Evolutionary conservation across 768 basidiomycete genomes (phyloP).

Genomic region (Lactarius indigo): DNA sequence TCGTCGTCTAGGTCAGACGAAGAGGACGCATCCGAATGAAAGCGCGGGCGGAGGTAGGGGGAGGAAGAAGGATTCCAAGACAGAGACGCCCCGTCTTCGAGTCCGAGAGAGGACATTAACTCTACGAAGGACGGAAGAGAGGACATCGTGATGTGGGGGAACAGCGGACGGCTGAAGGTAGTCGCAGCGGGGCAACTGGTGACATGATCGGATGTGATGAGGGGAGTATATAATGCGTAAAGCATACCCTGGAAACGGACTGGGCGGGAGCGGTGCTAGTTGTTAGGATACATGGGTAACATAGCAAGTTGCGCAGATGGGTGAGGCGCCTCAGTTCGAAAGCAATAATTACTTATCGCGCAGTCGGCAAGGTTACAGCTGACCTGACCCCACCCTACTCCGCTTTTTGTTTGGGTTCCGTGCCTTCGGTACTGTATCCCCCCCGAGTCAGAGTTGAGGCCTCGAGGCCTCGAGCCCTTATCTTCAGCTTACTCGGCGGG

Average conservation of each 20-base stretch:
- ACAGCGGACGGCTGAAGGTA: slow-evolving; percentile 26
- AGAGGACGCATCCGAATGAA: slow-evolving; percentile 43
- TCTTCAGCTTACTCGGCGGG: background rate
- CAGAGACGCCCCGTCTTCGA: slow-evolving; percentile 45
- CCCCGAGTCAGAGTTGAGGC: background rate
- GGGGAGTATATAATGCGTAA: slow-evolving; percentile 23
- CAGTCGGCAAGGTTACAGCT: slow-evolving; percentile 28
- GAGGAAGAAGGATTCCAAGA: slow-evolving; percentile 22
- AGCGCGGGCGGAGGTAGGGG: slow-evolving; percentile 30
- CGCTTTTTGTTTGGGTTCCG: background rate
- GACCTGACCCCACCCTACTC: slow-evolving; percentile 3
- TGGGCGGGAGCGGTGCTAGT: slow-evolving; percentile 23
- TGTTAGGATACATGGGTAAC: slow-evolving; percentile 25
- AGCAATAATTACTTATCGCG: slow-evolving; percentile 16
- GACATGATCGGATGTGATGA: slow-evolving; percentile 2
- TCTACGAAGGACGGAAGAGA: slow-evolving; percentile 83
- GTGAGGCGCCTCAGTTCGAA: slow-evolving; percentile 24
- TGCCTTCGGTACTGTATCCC: background rate
- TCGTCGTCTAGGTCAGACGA: slow-evolving; percentile 31
- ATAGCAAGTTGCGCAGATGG: slow-evolving; percentile 23
- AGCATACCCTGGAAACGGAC: slow-evolving; percentile 23
- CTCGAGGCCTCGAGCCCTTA: background rate
- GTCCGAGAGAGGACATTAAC: slow-evolving; percentile 79
- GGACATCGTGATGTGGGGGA: slow-evolving; percentile 44
- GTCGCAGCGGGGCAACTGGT: slow-evolving; percentile 24